Conservation (phyloP, 305 asterid genomes). For the Ruellia speciosa region DNA sequence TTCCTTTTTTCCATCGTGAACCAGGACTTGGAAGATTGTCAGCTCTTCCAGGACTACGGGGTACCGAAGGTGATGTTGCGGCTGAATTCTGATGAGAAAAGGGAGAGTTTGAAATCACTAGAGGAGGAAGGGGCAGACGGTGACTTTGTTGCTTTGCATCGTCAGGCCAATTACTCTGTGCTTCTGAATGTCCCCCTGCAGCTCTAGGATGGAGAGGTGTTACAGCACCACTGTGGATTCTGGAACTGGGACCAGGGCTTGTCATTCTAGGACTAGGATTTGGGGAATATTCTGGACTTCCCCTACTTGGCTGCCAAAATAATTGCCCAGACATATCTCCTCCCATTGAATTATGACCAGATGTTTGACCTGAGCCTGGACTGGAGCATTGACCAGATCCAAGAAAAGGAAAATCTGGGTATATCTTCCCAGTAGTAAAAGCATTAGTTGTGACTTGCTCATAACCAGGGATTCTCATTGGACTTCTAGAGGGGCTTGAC, state of each 20-base stretch:
- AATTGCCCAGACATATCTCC: conserved; percentile 82
- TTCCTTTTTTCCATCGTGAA: conserved; percentile 96
- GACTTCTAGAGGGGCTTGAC: conserved; percentile 98
- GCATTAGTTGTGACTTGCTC: conserved; percentile 59
- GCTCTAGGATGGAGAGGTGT: conserved; percentile 90
- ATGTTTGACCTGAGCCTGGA: conserved; percentile 94
- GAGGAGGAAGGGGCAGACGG: conserved; percentile 91
- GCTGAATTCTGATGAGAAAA: conserved; percentile 84
- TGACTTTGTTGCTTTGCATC: conserved; percentile 78
- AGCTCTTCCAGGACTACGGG: conserved; percentile 93
- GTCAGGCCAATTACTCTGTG: conserved; percentile 63
- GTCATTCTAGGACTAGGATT: conserved; percentile 92
- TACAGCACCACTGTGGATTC: conserved; percentile 92
- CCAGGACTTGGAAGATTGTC: conserved; percentile 80
- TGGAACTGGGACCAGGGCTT: conserved; percentile 90
- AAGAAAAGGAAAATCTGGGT: conserved; percentile 61
- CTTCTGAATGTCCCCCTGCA: conserved; percentile 56
- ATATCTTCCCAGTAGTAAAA: conserved; percentile 51
- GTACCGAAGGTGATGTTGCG: conserved; percentile 75
- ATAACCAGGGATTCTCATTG: conserved; percentile 55
- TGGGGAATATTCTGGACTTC: conserved; percentile 88
- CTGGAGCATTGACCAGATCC: conserved; percentile 96
- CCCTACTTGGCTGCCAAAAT: conserved; percentile 83
- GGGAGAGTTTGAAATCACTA: conserved; percentile 46
- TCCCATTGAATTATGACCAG: conserved; percentile 95